A percentile compares a stretch with the other conserved stretches of the same genome.
Conservation (phyloP, 352 stramenopile genomes). For the Globisporangium heterothallicum region DNA sequence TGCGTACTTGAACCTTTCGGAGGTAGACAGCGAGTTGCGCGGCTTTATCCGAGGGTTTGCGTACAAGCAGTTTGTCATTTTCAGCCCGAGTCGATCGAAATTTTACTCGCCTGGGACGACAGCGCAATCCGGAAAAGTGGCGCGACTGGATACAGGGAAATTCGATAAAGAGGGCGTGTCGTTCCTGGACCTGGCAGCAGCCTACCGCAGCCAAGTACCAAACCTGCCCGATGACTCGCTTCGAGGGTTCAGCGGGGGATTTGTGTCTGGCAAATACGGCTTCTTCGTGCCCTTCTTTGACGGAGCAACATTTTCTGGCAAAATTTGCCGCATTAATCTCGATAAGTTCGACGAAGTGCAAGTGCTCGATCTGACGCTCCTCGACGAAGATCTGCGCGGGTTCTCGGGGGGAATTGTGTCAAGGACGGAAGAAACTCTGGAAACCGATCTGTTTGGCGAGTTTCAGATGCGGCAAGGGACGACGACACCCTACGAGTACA, state of each 20-base stretch:
- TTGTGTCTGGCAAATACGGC: conserved; percentile 73
- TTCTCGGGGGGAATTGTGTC: conserved; percentile 55
- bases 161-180: conserved; percentile 44
- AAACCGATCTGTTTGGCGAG: conserved; percentile 53
- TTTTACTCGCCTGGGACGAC: conserved; percentile 22
- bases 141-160: conserved; percentile 61
- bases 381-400: conserved; percentile 36
- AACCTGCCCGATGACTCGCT: conserved; percentile 53
- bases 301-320: conserved; percentile 55
- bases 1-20: conserved; percentile 42
- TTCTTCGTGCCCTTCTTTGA: conserved; percentile 81
- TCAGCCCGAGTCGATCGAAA: conserved; percentile 44
- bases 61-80: conserved; percentile 68
- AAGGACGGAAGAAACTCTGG: conserved; percentile 30
- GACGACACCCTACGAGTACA: conserved; percentile 59
- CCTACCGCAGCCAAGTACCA: conserved; percentile 60
- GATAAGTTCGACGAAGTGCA: conserved; percentile 79
- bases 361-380: conserved; percentile 53
- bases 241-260: conserved; percentile 57
- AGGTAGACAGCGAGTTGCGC: conserved; percentile 38
- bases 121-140: conserved; percentile 59
- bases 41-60: conserved; percentile 69
- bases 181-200: conserved; percentile 47
- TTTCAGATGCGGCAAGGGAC: conserved; percentile 64
- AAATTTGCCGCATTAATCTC: conserved; percentile 73